Base-by-base conservation (phyloP, 345 rosid species). In the Microcos paniculata region DNA sequence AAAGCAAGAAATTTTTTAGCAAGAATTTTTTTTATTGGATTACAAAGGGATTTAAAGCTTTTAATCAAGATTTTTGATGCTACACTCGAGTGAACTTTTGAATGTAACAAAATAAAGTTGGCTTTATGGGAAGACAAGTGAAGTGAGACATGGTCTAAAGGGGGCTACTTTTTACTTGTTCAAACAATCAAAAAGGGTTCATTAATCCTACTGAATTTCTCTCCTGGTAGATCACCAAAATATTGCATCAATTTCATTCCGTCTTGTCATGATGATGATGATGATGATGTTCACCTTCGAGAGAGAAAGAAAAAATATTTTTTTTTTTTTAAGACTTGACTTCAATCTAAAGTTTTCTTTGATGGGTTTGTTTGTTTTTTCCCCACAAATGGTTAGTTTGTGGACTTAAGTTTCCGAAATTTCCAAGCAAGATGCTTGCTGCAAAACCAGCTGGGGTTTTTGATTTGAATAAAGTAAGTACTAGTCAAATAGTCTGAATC, bases 31-130 rank as follows among this genome's bases (percentile, higher is more conserved):
- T n/a, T 0, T 70, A 4, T 35, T 30, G 21, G 42, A 61, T 30
- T 61, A 10, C 35, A 15, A 28, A 9, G 5, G 62, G 74, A 21
- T 71, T 35, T 18, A 53, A 13, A 38, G 33, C 52, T 43, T 42
- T 26, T 24, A 70, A 53, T 77, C 55, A 42, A 62, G n/a, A n/a
- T n/a, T n/a, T n/a, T n/a, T n/a, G n/a, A n/a, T n/a, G n/a, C n/a
- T n/a, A n/a, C n/a, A n/a, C n/a, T n/a, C n/a, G n/a, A n/a, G 64
- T 77, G 61, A 70, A 62, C 71, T 77, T 77, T 70, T 77, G 80
- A 77, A 77, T 33, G 70, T 3, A 23, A 35, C 40, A 51, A 6
- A 10, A 49, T 23, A 65, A 71, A 71, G 74, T 70, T 26, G 18
- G 72, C 62, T 57, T 46, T 3, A 45, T 24, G 30, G 30, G 48